These are phyloP conservation scores for Aurinia saxatilis DNA, from an alignment of 345 rosid species.

Conservation along the genomic window DNA sequence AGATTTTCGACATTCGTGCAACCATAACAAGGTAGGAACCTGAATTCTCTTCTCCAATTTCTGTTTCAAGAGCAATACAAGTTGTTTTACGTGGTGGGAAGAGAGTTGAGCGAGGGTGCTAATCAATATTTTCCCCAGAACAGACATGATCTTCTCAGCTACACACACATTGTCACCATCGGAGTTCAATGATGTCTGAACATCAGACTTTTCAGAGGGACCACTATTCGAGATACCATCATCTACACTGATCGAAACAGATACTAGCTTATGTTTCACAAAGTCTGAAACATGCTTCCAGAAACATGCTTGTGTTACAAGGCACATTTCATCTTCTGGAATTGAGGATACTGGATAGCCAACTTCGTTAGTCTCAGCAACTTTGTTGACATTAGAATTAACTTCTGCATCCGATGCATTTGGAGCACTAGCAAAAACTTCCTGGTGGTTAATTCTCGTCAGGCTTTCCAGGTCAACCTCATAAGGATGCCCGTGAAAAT, in stretches of 20 bases:
- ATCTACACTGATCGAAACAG: constrained; percentile 30
- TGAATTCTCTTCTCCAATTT: constrained; percentile 48
- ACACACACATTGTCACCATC: constrained; percentile 25
- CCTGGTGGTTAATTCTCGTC: constrained; percentile 35
- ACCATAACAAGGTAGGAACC: constrained; percentile 51
- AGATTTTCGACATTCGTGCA: constrained; percentile 42
- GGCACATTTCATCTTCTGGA: constrained; percentile 76
- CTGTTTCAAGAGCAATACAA: constrained; percentile 44
- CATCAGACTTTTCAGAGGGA: constrained; percentile 27
- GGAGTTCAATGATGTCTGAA: constrained; percentile 30
- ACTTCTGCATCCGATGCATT: constrained; percentile 24
- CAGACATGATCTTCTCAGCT: constrained; percentile 35
- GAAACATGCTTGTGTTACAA: constrained; percentile 51
- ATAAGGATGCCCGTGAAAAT: constrained; percentile 49
- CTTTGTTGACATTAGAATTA: constrained; percentile 12
- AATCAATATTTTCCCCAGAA: constrained; percentile 41
- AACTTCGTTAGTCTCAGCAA: constrained; percentile 26
- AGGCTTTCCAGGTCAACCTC: constrained; percentile 58
- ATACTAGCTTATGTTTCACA: constrained; percentile 48
- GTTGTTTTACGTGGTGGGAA: constrained; percentile 57
- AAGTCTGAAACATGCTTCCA: constrained; percentile 74
- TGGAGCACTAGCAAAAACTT: constrained; percentile 19
- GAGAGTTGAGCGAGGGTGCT: constrained; percentile 48
- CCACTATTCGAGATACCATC: constrained; percentile 31
- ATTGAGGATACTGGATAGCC: constrained; percentile 34